Evolutionary conservation across 2,329 filamentous ascomycete genomes (phyloP).

Genomic region (Phoma herbarum): DNA sequence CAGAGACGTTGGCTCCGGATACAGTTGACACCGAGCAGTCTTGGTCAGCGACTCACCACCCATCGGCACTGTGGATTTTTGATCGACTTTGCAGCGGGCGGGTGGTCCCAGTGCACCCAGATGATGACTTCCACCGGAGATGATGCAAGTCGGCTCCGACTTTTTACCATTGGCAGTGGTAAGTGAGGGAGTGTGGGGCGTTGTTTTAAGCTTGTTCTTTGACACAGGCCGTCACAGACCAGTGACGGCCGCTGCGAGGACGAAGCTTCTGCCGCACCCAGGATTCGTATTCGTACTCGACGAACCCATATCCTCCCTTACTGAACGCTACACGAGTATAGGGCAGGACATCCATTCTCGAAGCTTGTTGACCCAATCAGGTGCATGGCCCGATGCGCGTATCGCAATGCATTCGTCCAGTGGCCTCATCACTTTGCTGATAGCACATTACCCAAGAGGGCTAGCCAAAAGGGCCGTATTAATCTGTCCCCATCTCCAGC

Average conservation of each 20-base stretch:
- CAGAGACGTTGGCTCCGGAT: background rate
- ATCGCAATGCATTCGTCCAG: conserved; percentile 37
- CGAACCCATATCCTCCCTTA: conserved; percentile 24
- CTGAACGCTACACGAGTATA: conserved; percentile 40
- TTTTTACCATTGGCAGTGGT: conserved; percentile 2
- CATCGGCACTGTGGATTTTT: conserved; percentile 22
- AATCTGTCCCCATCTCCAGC: conserved; percentile 34
- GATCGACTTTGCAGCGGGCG: conserved; percentile 48
- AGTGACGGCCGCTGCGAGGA: conserved; percentile 23
- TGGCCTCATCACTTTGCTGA: conserved; percentile 43
- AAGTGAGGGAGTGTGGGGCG: conserved; percentile 36
- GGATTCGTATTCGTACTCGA: conserved; percentile 12
- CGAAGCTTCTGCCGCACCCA: conserved; percentile 13
- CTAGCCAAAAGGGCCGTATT: conserved; percentile 35
- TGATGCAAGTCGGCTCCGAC: conserved; percentile 27
- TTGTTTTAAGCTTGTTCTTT: conserved; percentile 15
- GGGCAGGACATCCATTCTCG: conserved; percentile 36
- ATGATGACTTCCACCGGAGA: conserved; percentile 31
- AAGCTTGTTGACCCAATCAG: conserved; percentile 37
- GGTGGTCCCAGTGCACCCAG: conserved; percentile 27
- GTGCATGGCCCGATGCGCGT: conserved; percentile 47
- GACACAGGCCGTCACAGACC: conserved; percentile 25
- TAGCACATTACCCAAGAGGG: conserved; percentile 29
- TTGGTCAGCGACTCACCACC: conserved; percentile 3
- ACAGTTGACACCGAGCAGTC: conserved; percentile 2